phyloP scores from a whole-genome alignment of 305 asterid species.

The Fraxinus ornus region DNA sequence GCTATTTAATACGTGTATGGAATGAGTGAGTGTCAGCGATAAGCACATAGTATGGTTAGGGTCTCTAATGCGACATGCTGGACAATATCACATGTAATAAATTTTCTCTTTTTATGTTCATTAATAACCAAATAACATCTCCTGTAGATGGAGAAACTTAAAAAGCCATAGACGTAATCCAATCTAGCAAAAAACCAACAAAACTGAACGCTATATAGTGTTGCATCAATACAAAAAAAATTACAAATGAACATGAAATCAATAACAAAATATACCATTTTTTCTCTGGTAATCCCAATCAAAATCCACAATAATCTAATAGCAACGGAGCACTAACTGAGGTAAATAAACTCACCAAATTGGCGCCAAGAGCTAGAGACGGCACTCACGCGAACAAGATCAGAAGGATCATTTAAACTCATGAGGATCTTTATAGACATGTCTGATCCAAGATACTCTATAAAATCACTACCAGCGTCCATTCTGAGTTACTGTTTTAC shows the following conservation, averaged over 20 bases:
- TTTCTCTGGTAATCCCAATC: neutral
- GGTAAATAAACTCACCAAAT: conserved; percentile 49
- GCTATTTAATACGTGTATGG: neutral
- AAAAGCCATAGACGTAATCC: neutral
- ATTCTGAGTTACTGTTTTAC: conserved; percentile 16
- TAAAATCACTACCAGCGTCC: conserved; percentile 55
- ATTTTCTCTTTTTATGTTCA: neutral
- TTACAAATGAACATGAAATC: neutral
- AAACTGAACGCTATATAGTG: neutral
- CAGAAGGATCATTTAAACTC: conserved; percentile 64
- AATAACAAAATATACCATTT: neutral
- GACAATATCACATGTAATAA: neutral
- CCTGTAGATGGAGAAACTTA: neutral
- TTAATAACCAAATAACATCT: neutral
- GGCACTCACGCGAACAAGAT: conserved; percentile 59
- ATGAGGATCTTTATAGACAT: conserved; percentile 50
- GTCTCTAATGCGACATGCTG: neutral
- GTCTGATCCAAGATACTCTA: conserved; percentile 60
- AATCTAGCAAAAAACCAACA: neutral
- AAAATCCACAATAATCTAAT: neutral
- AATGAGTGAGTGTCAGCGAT: neutral
- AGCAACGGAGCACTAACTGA: neutral
- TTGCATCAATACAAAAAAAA: neutral
- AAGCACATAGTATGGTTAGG: neutral
- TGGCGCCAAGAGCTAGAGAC: conserved; percentile 77